These are phyloP conservation scores for Hibiscus mutabilis DNA, from an alignment of 345 rosid species.

Conservation along the genomic window DNA sequence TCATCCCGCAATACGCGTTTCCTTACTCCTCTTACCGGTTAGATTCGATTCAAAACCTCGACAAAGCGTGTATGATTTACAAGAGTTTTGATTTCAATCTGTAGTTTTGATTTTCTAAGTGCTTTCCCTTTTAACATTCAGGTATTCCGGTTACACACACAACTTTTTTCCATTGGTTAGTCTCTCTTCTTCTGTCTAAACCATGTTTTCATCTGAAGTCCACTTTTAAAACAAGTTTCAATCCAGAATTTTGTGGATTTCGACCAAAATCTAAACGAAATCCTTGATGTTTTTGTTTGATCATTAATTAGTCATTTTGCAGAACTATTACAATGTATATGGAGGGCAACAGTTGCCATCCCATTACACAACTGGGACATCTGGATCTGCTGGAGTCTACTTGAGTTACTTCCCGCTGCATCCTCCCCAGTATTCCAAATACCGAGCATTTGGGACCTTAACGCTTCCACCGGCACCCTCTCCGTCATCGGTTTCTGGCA, in stretches of 20 bases:
- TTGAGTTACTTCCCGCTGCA: conserved; percentile 4
- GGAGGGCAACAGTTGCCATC: conserved; percentile 12
- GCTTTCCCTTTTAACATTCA: neutral
- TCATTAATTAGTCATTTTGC: neutral
- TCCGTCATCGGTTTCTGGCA: neutral
- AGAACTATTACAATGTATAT: conserved; percentile 12
- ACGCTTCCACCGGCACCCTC: neutral
- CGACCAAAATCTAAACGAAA: neutral
- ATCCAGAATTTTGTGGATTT: neutral
- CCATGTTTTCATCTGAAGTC: neutral
- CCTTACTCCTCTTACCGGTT: conserved; percentile 13
- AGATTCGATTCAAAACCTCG: neutral
- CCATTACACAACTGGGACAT: neutral
- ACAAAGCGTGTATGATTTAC: neutral
- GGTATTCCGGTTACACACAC: conserved; percentile 8
- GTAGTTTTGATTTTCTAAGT: neutral
- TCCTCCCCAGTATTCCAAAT: neutral
- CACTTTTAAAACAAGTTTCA: neutral
- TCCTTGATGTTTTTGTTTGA: neutral
- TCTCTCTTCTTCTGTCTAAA: neutral
- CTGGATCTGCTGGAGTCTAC: neutral
- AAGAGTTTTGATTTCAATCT: too few relatives aligned
- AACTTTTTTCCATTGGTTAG: neutral
- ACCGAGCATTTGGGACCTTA: neutral
- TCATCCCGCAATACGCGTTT: conserved; percentile 9